Conservation (phyloP, 345 rosid genomes). For the Viola odorata region DNA sequence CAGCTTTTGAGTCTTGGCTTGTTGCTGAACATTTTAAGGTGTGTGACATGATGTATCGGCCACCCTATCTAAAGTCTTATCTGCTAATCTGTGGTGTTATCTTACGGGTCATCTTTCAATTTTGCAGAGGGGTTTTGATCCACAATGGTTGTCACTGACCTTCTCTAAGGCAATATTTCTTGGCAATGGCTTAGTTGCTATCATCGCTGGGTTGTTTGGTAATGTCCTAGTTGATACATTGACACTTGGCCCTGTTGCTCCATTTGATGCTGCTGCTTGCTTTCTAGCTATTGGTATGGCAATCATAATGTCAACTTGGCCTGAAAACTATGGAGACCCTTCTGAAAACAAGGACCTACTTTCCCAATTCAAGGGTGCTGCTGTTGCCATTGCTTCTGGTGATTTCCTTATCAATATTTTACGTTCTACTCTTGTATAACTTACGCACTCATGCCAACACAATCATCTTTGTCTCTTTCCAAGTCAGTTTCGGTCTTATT, state of each 20-base stretch:
- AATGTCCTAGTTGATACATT: slow-evolving; percentile 73
- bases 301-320: slow-evolving; percentile 71
- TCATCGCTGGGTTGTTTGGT: slow-evolving; percentile 76
- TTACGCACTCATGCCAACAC: not conserved
- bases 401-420: not conserved
- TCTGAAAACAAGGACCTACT: slow-evolving; percentile 89
- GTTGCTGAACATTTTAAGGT: slow-evolving; percentile 98
- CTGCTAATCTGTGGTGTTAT: not conserved
- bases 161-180: slow-evolving; percentile 93
- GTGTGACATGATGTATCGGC: slow-evolving; percentile 6
- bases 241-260: slow-evolving; percentile 95
- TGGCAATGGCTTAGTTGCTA: slow-evolving; percentile 92
- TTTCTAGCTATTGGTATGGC: slow-evolving; percentile 94
- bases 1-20: slow-evolving; percentile 97
- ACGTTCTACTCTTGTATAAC: not conserved
- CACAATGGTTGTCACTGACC: slow-evolving; percentile 84
- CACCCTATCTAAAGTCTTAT: too few relatives aligned
- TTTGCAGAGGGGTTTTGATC: slow-evolving; percentile 80
- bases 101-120: not conserved
- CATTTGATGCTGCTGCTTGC: slow-evolving; percentile 93
- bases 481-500: not conserved
- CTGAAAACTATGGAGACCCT: slow-evolving; percentile 84
- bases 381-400: slow-evolving; percentile 94
- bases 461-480: not conserved
- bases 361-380: slow-evolving; percentile 88